phyloP scores from a whole-genome alignment of 495 filamentous ascomycete species.

The Penicillium pulvis region DNA sequence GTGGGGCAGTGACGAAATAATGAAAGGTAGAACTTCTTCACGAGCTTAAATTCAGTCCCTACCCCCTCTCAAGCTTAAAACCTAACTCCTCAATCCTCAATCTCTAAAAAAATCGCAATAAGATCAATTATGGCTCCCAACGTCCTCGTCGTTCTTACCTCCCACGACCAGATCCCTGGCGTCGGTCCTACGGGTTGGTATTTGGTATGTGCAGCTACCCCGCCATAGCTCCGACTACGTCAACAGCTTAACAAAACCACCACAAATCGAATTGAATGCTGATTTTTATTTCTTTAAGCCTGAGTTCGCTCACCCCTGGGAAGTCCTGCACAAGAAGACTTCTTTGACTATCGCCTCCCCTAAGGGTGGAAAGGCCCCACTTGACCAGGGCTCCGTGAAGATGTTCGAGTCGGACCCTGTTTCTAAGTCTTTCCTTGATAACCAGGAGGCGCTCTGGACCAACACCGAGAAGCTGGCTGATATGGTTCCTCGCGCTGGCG shows the following conservation, averaged over 20 bases:
- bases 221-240: neutral
- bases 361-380: constrained; percentile 64
- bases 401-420: constrained; percentile 56
- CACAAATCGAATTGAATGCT: neutral
- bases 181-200: constrained; percentile 67
- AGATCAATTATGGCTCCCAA: constrained; percentile 47
- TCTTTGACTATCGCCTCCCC: constrained; percentile 67
- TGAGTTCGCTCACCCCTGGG: constrained; percentile 71
- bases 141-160: constrained; percentile 70
- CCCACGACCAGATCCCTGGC: constrained; percentile 54
- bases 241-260: too few species aligned
- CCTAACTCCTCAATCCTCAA: neutral
- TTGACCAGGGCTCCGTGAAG: constrained; percentile 67
- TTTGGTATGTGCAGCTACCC: constrained; percentile 44
- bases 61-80: neutral
- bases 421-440: constrained; percentile 53
- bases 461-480: constrained; percentile 56
- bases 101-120: neutral
- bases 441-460: constrained; percentile 60
- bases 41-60: neutral
- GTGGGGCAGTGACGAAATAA: neutral
- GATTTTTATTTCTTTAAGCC: constrained; percentile 42
- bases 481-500: constrained; percentile 52
- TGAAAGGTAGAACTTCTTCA: neutral
- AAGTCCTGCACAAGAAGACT: constrained; percentile 56